Base-by-base conservation (phyloP, 2,329 filamentous ascomycete genomes). In the Aureobasidium namibiae region DNA sequence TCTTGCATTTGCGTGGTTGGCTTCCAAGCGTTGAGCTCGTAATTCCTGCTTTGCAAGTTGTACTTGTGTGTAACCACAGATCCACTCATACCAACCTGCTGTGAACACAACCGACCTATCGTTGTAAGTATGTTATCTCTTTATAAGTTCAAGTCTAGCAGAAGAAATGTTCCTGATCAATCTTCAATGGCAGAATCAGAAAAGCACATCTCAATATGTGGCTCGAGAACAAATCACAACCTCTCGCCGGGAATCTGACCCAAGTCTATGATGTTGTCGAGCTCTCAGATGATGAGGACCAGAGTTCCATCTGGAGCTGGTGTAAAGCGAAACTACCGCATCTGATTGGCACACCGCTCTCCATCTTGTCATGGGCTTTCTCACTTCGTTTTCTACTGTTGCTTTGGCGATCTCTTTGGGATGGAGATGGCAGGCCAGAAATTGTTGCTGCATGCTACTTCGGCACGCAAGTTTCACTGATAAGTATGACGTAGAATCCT, bases 281-380 rank as follows among this genome's bases (percentile, higher is more conserved):
- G 44, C 13, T 49, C 4, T 45, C 24, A 5, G 54, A 58, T 2
- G 6, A 16, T n/a, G 24, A 49, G 4, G 44, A 58, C n/a, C 16
- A 48, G 4, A 10, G 4, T 2, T 21, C 14, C 14, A 33, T 31
- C 18, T 49, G 54, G 44, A 16, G n/a, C 1, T 58, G 54, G 54
- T 58, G 26, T 26, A 45, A 21, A 8, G 49, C 33, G 16, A 23
- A 9, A 5, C n/a, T 58, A 24, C 54, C 54, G 0, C 44, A 49
- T n/a, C 44, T 58, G 44, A 58, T 58, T 7, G 54, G 54, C 10
- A 58, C 33, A 41, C 54, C 54, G 18, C 54, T 58, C 33, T 58
- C 54, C 1, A 33, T 58, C 8, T 26, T 58, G n/a, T 58, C 54
- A 45, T 58, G 54, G 54, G 36, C 26, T 6, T 41, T 58, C 44